Percentiles rank a stretch among this genome's conserved stretches.
These are phyloP conservation scores for Pichia sp. DNA, from an alignment of 1,139 yeast species.

Conservation along the genomic window DNA sequence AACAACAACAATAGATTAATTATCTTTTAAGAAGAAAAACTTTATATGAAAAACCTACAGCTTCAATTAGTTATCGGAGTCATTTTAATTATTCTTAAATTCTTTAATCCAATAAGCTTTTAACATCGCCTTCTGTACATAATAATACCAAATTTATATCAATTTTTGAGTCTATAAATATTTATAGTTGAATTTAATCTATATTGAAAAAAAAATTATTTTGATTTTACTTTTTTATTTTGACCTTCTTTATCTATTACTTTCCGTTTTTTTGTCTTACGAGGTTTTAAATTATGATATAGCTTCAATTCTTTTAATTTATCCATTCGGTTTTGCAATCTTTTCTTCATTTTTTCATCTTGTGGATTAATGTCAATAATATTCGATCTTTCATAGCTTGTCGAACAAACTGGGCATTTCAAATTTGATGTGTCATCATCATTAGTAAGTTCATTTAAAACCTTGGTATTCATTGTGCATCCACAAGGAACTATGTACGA, in stretches of 20 bases:
- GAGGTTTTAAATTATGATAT: constrained; percentile 42
- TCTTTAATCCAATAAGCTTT: no score
- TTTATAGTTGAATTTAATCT: neutral
- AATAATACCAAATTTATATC: no score
- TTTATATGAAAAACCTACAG: no score
- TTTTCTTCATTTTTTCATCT: constrained; percentile 32
- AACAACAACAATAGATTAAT: constrained; percentile 14
- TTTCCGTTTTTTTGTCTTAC: neutral
- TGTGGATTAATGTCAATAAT: constrained; percentile 24
- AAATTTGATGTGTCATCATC: constrained; percentile 1
- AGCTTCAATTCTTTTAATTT: constrained; percentile 32
- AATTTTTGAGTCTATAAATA: no score
- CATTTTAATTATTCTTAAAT: neutral
- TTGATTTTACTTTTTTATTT: neutral
- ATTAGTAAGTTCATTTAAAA: constrained; percentile 30
- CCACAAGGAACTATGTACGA: constrained; percentile 48
- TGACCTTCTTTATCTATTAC: neutral
- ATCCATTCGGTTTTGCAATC: constrained; percentile 31
- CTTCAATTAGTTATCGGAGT: neutral
- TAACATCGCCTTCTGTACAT: no score
- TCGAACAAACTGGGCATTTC: constrained; percentile 39
- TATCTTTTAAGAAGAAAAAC: no score
- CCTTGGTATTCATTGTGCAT: constrained; percentile 41
- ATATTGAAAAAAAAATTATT: neutral
- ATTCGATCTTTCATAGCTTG: neutral